These are phyloP conservation scores for Ogataea haglerorum DNA, from an alignment of 805 yeast genomes.

Conservation along the genomic window DNA sequence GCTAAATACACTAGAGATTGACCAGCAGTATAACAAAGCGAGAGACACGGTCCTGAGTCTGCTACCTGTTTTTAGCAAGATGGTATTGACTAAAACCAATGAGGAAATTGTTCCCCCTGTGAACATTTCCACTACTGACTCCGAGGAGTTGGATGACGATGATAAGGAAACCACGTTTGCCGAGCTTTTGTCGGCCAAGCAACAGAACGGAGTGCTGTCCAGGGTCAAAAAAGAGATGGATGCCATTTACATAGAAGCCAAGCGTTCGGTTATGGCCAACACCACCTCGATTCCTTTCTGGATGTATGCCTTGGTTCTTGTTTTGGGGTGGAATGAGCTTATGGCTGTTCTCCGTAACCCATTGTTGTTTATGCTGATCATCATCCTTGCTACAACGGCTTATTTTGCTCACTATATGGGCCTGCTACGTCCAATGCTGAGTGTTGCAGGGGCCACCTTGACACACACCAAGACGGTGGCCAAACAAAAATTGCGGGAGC, in stretches of 20 bases:
- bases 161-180: conserved; percentile 45
- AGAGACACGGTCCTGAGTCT: conserved; percentile 52
- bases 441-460: conserved; percentile 53
- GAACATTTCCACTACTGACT: conserved; percentile 38
- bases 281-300: conserved; percentile 80
- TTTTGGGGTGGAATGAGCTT: conserved; percentile 95
- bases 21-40: conserved; percentile 57
- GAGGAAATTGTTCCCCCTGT: conserved; percentile 58
- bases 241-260: conserved; percentile 79
- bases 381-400: conserved; percentile 55
- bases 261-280: conserved; percentile 76
- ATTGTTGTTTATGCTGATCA: conserved; percentile 59
- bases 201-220: conserved; percentile 52
- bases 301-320: conserved; percentile 66
- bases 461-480: conserved; percentile 55
- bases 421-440: conserved; percentile 71
- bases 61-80: conserved; percentile 58
- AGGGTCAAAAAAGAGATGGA: conserved; percentile 75
- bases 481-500: conserved; percentile 57
- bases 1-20: conserved; percentile 71
- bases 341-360: conserved; percentile 87
- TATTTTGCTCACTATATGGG: conserved; percentile 69
- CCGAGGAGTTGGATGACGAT: conserved; percentile 35
- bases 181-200: conserved; percentile 52
- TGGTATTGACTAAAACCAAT: conserved; percentile 47